These are phyloP conservation scores for Termitomyces titanicus DNA, from an alignment of 768 basidiomycete genomes.

Conservation along the genomic window DNA sequence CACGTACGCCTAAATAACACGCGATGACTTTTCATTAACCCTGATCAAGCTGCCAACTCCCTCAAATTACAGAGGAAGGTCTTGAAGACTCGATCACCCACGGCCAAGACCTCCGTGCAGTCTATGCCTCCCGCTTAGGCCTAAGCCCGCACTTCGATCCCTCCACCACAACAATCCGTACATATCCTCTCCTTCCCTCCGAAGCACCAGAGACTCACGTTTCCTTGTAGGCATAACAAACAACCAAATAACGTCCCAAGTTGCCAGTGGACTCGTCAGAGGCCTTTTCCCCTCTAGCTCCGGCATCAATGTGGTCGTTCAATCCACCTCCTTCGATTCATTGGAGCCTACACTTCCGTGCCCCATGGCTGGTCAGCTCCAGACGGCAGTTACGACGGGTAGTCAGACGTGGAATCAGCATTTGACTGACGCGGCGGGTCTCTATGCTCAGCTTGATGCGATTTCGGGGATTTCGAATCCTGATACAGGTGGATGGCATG, in stretches of 20 bases:
- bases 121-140: conserved; percentile 39
- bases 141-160: conserved; percentile 31
- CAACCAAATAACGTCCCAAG: conserved; percentile 51
- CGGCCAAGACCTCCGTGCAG: conserved; percentile 43
- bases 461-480: conserved; percentile 36
- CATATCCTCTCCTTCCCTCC: conserved; percentile 8
- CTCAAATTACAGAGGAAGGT: conserved; percentile 43
- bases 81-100: conserved; percentile 41
- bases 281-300: conserved; percentile 41
- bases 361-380: conserved; percentile 29
- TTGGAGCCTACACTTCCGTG: conserved; percentile 46
- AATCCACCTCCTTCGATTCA: conserved; percentile 40
- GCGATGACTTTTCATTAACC: background rate
- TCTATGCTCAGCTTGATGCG: conserved; percentile 39
- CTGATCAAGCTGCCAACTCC: conserved; percentile 42
- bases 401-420: conserved; percentile 39
- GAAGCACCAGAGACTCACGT: background rate
- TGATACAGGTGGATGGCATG: conserved; percentile 46
- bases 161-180: conserved; percentile 33
- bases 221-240: conserved; percentile 40
- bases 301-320: conserved; percentile 32
- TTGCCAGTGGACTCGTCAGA: conserved; percentile 40
- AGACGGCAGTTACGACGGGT: conserved; percentile 31
- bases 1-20: conserved; percentile 27
- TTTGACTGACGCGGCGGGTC: conserved; percentile 29